A percentile compares a stretch with the other conserved stretches of the same genome.
phyloP scores from a whole-genome alignment of 2,329 filamentous ascomycete genomes.

The Fusarium equiseti region DNA sequence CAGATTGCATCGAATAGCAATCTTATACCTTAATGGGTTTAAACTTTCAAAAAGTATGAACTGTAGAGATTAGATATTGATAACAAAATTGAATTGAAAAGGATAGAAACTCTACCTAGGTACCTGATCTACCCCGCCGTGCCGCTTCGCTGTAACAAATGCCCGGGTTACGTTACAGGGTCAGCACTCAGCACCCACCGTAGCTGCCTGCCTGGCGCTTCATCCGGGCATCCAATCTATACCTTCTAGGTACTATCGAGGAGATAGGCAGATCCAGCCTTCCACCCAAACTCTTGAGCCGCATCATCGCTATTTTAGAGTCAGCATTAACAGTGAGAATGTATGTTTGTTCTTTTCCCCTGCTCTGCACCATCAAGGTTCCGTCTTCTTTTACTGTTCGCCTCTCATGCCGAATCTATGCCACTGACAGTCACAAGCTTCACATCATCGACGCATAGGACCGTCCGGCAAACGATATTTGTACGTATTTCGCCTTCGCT shows the following conservation, averaged over 20 bases:
- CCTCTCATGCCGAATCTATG: background rate
- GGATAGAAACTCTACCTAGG: background rate
- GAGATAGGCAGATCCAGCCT: constrained; percentile 11
- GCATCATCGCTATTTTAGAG: constrained; percentile 34
- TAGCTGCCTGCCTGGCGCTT: constrained; percentile 34
- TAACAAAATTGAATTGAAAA: background rate
- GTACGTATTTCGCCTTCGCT: constrained; percentile 28
- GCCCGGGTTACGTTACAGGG: constrained; percentile 1
- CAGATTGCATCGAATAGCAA: background rate
- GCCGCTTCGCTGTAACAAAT: constrained; percentile 4
- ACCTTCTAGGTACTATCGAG: background rate
- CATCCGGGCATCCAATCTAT: constrained; percentile 13
- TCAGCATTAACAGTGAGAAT: constrained; percentile 17
- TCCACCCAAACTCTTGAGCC: constrained; percentile 21
- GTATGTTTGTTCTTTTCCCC: background rate
- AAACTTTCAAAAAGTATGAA: background rate
- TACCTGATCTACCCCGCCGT: constrained; percentile 6
- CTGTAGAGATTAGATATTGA: background rate
- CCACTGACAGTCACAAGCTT: constrained; percentile 24
- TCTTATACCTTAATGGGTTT: background rate
- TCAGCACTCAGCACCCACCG: background rate
- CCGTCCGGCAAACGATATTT: constrained; percentile 8
- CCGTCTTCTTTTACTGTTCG: background rate
- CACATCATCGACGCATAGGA: constrained; percentile 1
- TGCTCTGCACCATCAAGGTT: constrained; percentile 36